Evolutionary conservation across 495 filamentous ascomycete species (phyloP).

Genomic region (Talaromyces nanjingensis): DNA sequence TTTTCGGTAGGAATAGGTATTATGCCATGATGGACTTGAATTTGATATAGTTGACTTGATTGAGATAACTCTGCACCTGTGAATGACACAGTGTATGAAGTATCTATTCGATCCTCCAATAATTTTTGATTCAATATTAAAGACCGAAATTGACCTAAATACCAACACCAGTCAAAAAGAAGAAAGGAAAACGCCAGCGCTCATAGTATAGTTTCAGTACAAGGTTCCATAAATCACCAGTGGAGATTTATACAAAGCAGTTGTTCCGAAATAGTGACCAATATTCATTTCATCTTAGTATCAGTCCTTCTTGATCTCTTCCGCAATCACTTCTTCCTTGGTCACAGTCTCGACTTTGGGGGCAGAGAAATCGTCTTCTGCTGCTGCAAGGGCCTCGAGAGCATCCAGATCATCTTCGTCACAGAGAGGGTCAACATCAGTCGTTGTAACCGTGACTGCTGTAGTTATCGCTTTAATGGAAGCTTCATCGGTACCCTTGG

Average conservation of each 20-base stretch:
- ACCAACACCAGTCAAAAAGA: not conserved
- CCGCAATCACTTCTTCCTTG: not conserved
- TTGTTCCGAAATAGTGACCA: not conserved
- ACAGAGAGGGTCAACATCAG: constrained; percentile 23
- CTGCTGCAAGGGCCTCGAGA: constrained; percentile 32
- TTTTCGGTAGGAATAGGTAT: not conserved
- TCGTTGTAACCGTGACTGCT: constrained; percentile 6
- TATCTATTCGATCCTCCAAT: not conserved
- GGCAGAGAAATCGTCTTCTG: constrained; percentile 11
- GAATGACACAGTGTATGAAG: too few species aligned
- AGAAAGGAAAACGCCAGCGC: not conserved
- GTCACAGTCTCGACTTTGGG: not conserved
- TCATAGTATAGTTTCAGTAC: not conserved
- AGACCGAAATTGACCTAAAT: not conserved
- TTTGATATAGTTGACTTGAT: not conserved
- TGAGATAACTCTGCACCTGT: too few species aligned
- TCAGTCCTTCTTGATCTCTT: not conserved
- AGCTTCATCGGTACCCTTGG: constrained; percentile 8
- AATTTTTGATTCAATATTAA: not conserved
- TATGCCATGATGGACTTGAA: not conserved
- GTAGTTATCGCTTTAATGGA: not conserved
- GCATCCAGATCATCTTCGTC: constrained; percentile 32
- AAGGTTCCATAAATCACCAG: not conserved
- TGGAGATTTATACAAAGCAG: not conserved
- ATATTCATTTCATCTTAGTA: not conserved